Evolutionary conservation across 345 rosid species (phyloP).

Genomic region (Hibiscus trionum): DNA sequence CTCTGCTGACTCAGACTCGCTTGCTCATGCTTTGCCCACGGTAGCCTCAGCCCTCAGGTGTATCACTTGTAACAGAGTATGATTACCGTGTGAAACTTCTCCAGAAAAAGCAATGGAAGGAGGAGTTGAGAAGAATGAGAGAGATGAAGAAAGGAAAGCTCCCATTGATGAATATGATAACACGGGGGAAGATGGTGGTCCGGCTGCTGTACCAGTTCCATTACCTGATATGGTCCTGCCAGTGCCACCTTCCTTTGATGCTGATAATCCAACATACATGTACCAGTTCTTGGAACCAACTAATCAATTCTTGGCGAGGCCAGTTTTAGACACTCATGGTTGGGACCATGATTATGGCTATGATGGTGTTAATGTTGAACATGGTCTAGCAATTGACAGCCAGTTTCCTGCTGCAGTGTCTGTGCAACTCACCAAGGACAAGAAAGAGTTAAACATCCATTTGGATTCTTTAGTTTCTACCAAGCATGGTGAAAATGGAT

Average conservation of each 20-base stretch:
- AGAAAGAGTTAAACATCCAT: conserved; percentile 90
- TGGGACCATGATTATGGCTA: conserved; percentile 99
- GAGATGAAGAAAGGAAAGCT: conserved; percentile 77
- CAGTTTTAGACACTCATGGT: conserved; percentile 84
- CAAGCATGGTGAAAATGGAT: conserved; percentile 77
- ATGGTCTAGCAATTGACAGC: conserved; percentile 51
- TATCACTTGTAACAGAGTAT: conserved; percentile 34
- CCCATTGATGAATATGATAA: conserved; percentile 43
- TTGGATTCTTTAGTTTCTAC: conserved; percentile 77
- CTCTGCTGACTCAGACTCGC: too few relatives aligned
- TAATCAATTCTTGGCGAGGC: conserved; percentile 81
- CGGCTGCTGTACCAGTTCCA: conserved; percentile 86
- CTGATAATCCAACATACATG: conserved; percentile 78
- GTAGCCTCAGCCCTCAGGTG: too few relatives aligned
- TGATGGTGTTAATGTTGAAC: conserved; percentile 83
- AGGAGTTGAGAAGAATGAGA: conserved; percentile 69
- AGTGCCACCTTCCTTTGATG: conserved; percentile 81
- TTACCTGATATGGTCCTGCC: conserved; percentile 88
- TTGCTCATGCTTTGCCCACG: too few relatives aligned
- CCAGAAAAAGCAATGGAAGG: conserved; percentile 88
- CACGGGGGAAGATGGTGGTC: conserved; percentile 63
- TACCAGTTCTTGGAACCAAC: conserved; percentile 84
- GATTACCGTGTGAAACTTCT: conserved; percentile 92
- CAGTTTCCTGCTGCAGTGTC: conserved; percentile 68
- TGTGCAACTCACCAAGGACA: conserved; percentile 87